Conservation (phyloP, 208 protist genomes). For the Giardia duodenalis region DNA sequence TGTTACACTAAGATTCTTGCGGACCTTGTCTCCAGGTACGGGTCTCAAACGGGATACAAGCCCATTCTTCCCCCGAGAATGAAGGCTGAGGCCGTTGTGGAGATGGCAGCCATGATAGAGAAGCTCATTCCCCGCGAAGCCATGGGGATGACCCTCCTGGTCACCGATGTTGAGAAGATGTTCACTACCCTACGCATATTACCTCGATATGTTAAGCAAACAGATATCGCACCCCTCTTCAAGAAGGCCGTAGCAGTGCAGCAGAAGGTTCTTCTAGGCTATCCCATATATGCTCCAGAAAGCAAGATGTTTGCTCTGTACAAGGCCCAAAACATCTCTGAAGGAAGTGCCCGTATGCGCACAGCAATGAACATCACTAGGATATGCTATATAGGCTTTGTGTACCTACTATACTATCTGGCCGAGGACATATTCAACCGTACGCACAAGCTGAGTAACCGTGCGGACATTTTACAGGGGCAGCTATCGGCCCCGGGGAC, state of each 20-base stretch:
- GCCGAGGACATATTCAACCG: neutral
- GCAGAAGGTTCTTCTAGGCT: neutral
- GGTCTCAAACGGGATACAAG: neutral
- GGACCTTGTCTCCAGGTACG: neutral
- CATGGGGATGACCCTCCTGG: neutral
- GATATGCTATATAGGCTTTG: neutral
- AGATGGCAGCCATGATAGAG: neutral
- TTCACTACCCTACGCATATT: neutral
- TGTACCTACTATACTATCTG: neutral
- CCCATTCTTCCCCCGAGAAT: neutral
- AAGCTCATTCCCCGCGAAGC: neutral
- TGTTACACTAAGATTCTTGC: neutral
- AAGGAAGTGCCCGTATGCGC: neutral
- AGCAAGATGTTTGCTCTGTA: neutral
- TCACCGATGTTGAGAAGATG: neutral
- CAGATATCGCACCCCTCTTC: neutral
- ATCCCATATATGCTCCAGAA: neutral
- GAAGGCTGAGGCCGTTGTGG: neutral
- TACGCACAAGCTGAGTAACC: neutral
- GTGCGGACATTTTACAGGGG: neutral
- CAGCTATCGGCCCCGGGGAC: neutral
- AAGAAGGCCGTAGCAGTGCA: neutral
- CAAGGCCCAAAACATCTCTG: neutral
- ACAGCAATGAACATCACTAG: neutral
- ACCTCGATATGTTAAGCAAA: neutral